A percentile compares a stretch with the other conserved stretches of the same genome.
Conservation (phyloP, 352 stramenopile species). For the Globisporangium mamillatum region DNA sequence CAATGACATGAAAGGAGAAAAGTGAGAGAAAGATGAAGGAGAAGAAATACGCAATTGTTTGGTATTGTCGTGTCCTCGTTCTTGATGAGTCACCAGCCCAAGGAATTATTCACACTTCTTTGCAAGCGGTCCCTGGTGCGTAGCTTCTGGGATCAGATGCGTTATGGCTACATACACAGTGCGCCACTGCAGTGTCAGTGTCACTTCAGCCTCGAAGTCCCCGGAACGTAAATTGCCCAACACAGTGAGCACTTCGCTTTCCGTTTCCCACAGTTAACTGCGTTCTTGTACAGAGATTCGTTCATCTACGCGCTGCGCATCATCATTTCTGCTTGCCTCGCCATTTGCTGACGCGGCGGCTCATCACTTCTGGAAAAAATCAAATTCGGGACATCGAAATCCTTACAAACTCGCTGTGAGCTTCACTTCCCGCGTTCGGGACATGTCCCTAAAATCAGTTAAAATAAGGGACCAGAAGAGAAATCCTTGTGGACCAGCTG, state of each 20-base stretch:
- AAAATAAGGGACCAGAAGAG: conserved; percentile 4
- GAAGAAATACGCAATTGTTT: background rate
- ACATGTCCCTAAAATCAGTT: background rate
- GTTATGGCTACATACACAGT: background rate
- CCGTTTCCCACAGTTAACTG: too few relatives aligned
- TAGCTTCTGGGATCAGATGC: background rate
- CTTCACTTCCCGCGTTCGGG: background rate
- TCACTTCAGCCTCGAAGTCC: background rate
- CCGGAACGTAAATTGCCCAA: background rate
- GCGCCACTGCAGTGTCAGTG: background rate
- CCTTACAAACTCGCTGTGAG: background rate
- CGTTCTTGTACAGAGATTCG: background rate
- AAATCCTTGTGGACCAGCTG: conserved; percentile 6
- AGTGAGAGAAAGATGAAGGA: background rate
- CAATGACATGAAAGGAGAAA: conserved; percentile 2
- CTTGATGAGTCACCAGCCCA: background rate
- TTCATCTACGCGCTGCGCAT: background rate
- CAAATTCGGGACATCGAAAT: background rate
- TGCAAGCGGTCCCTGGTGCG: background rate
- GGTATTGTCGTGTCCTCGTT: background rate
- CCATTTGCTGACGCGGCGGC: background rate
- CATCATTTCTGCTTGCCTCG: background rate
- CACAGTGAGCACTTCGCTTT: background rate
- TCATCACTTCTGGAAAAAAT: background rate
- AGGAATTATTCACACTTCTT: background rate